Evolutionary conservation across 108 stramenopile species (phyloP).

Genomic region (Stephanodiscus triporus): DNA sequence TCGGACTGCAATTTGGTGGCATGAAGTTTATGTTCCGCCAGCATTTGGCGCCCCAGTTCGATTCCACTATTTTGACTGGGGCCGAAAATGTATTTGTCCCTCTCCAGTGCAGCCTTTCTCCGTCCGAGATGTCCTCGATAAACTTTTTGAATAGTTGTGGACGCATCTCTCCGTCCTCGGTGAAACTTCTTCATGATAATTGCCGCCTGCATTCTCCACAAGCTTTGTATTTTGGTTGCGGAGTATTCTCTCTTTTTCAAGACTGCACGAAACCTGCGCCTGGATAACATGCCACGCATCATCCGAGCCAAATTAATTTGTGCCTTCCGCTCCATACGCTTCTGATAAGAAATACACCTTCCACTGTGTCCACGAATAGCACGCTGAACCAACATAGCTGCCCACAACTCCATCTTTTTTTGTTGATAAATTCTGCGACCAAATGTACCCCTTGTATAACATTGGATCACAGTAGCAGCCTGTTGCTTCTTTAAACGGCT

Average conservation of each 20-base stretch:
- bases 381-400: conserved; percentile 78
- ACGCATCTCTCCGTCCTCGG: conserved; percentile 47
- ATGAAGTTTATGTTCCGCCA: conserved; percentile 89
- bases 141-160: conserved; percentile 63
- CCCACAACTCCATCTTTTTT: conserved; percentile 76
- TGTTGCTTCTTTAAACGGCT: conserved; percentile 56
- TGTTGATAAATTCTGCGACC: conserved; percentile 60
- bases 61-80: conserved; percentile 85
- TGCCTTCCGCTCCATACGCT: conserved; percentile 39
- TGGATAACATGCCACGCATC: conserved; percentile 62
- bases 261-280: conserved; percentile 48
- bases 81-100: conserved; percentile 86
- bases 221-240: conserved; percentile 56
- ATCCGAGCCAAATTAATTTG: conserved; percentile 53
- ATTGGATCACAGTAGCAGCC: conserved; percentile 72
- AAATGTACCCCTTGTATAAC: conserved; percentile 63
- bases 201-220: conserved; percentile 62
- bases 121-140: conserved; percentile 78
- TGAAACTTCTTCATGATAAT: conserved; percentile 40
- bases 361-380: conserved; percentile 70
- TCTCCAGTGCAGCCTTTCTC: conserved; percentile 64
- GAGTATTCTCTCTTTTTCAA: conserved; percentile 49
- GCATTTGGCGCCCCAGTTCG: conserved; percentile 89
- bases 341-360: conserved; percentile 44
- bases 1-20: conserved; percentile 88